These are phyloP conservation scores for Saccharomycopsis javanensis DNA, from an alignment of 805 yeast species.

Conservation along the genomic window DNA sequence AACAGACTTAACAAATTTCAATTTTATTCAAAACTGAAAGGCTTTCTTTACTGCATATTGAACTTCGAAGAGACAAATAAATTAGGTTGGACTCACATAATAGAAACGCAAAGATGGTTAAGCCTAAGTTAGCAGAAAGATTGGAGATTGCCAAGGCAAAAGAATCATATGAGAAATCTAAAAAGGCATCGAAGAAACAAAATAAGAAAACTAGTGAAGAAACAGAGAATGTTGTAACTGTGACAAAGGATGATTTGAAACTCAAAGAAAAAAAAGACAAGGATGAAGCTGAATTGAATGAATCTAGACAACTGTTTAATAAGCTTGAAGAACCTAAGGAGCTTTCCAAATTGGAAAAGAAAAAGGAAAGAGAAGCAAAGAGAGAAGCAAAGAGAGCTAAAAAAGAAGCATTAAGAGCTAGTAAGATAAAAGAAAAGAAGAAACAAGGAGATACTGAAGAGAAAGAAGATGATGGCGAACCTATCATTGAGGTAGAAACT, in stretches of 20 bases:
- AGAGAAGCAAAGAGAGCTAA: constrained; percentile 21
- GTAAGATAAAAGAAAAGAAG: constrained; percentile 19
- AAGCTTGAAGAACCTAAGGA: constrained; percentile 5
- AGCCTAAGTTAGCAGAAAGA: constrained; percentile 19
- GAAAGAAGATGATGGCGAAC: constrained; percentile 20
- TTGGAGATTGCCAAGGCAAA: constrained; percentile 15
- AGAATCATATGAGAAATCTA: constrained; percentile 6
- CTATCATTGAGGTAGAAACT: constrained; percentile 19
- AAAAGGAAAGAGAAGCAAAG: constrained; percentile 21
- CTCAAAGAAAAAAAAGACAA: constrained; percentile 15
- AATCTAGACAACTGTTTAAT: not conserved
- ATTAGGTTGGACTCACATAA: too few species aligned
- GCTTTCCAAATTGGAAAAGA: constrained; percentile 11
- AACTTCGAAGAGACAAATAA: too few species aligned
- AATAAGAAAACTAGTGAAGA: not conserved
- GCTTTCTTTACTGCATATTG: too few species aligned
- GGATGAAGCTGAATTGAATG: not conserved
- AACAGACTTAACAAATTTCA: not conserved
- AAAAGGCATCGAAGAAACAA: not conserved
- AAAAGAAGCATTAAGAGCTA: constrained; percentile 7
- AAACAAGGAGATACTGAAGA: constrained; percentile 18
- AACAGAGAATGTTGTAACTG: constrained; percentile 1
- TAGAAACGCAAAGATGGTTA: constrained; percentile 11
- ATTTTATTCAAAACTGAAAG: too few species aligned
- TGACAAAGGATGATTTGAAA: not conserved